These are phyloP conservation scores for Eragrostis tef DNA, from an alignment of 202 grass and related monocot species.

Conservation along the genomic window DNA sequence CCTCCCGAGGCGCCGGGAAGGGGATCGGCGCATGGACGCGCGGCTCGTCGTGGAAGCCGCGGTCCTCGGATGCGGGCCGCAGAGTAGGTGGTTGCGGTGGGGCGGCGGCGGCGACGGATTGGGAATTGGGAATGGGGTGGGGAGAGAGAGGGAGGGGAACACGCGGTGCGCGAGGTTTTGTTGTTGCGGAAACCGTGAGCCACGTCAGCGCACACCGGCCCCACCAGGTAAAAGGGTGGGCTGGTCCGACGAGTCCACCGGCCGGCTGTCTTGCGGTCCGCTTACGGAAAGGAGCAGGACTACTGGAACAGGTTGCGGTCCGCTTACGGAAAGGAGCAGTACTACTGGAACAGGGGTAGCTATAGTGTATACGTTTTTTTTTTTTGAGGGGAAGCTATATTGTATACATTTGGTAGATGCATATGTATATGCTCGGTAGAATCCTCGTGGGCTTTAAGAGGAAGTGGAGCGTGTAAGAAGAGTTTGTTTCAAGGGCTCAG, in stretches of 20 bases:
- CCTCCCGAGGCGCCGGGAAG: background rate
- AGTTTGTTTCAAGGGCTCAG: background rate
- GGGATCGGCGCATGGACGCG: background rate
- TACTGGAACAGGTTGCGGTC: no score
- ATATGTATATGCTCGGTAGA: background rate
- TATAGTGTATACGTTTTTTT: background rate
- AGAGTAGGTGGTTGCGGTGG: conserved; percentile 10
- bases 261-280: background rate
- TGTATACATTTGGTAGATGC: background rate
- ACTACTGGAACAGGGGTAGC: background rate
- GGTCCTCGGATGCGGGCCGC: background rate
- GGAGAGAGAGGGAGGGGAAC: background rate
- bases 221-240: background rate
- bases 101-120: conserved; percentile 22
- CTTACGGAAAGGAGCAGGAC: background rate
- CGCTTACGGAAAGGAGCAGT: no score
- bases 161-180: conserved; percentile 44
- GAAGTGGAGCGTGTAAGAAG: background rate
- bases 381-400: background rate
- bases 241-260: conserved; percentile 5
- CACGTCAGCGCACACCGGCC: conserved; percentile 28
- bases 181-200: conserved; percentile 23
- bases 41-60: background rate
- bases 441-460: background rate
- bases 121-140: conserved; percentile 20